These are phyloP conservation scores for Rhynchospora tenuis DNA, from an alignment of 176 grass and related monocot species.

Conservation along the genomic window DNA sequence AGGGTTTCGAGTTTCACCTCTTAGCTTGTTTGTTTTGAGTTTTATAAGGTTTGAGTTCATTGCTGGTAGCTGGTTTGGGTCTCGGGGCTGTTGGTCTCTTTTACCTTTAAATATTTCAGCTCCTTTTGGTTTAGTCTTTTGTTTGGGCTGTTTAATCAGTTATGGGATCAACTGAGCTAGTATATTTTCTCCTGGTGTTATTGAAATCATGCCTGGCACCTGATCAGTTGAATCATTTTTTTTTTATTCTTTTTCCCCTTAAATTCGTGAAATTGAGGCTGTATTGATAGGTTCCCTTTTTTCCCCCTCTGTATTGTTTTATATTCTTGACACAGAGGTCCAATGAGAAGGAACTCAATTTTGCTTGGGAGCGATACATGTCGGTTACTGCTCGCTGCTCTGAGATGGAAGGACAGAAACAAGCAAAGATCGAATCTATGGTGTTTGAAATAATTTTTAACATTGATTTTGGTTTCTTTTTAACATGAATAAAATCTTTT, in stretches of 20 bases:
- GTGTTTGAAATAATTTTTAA: constrained; percentile 30
- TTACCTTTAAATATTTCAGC: not conserved
- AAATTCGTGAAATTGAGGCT: not conserved
- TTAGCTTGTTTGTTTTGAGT: not conserved
- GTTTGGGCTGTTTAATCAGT: not conserved
- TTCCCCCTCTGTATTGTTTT: not conserved
- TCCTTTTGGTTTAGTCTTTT: not conserved
- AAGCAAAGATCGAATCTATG: constrained; percentile 61
- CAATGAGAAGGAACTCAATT: constrained; percentile 54
- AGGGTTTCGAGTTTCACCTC: not conserved
- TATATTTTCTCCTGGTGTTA: constrained; percentile 8
- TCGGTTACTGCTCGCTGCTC: constrained; percentile 53
- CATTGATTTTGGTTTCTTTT: not conserved
- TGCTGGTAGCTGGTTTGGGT: not conserved
- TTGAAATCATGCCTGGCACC: not conserved
- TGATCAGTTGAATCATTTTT: constrained; percentile 7
- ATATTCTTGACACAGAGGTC: constrained; percentile 54
- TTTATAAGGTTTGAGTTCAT: not conserved
- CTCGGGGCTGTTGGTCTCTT: no score
- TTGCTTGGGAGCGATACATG: constrained; percentile 59
- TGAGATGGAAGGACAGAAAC: constrained; percentile 68
- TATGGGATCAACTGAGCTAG: not conserved
- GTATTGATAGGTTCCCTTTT: not conserved
- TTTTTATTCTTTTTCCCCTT: constrained; percentile 8
- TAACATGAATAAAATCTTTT: not conserved